Conservation (phyloP, 805 yeast species). For the Tetrapisispora nanseiensis region DNA sequence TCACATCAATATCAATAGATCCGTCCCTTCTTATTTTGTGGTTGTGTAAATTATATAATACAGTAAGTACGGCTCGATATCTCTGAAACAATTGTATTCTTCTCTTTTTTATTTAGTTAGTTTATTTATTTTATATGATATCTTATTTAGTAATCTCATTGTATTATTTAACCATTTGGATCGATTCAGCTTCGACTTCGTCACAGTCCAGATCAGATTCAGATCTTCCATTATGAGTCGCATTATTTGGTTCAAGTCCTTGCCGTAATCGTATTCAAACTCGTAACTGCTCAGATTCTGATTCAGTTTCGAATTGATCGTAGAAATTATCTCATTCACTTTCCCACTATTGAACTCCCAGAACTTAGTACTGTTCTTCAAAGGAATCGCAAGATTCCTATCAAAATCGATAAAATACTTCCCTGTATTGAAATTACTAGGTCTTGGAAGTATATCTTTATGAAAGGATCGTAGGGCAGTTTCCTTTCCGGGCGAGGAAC, state of each 20-base stretch:
- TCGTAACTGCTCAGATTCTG: too few species aligned
- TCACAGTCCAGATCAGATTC: background rate
- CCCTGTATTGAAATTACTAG: constrained; percentile 8
- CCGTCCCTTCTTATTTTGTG: too few species aligned
- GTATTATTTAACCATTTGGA: background rate
- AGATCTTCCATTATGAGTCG: background rate
- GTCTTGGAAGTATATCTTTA: background rate
- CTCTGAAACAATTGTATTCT: background rate
- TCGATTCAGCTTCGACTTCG: background rate
- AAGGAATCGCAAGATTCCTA: constrained; percentile 13
- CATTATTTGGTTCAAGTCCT: background rate
- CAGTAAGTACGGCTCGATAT: background rate
- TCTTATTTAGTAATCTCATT: background rate
- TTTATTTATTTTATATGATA: background rate
- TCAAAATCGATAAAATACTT: constrained; percentile 21
- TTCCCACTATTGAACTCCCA: background rate
- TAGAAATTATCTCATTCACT: background rate
- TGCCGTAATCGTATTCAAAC: background rate
- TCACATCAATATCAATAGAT: too few species aligned
- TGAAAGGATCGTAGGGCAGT: too few species aligned
- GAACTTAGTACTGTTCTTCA: constrained; percentile 2
- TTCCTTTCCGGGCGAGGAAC: too few species aligned
- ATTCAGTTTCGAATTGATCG: background rate
- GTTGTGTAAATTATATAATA: too few species aligned
- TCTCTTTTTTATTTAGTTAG: background rate